These are phyloP conservation scores for Kokia cookei DNA, from an alignment of 441 rosid species.

Conservation along the genomic window DNA sequence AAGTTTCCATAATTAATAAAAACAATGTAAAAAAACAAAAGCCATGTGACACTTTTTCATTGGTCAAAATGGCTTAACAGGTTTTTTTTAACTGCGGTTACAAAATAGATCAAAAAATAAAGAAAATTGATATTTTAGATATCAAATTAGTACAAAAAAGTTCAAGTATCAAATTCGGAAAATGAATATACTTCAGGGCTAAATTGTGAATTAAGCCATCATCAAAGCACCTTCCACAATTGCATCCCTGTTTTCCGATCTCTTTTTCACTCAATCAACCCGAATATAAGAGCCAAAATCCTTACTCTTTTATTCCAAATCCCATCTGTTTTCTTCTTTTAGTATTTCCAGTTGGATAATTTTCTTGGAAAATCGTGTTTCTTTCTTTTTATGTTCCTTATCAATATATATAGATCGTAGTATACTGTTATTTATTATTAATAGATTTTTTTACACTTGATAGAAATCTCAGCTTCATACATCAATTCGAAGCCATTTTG, in stretches of 20 bases:
- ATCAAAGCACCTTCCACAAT: not conserved
- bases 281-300: not conserved
- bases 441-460: not conserved
- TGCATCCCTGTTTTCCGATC: not conserved
- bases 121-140: too few relatives aligned
- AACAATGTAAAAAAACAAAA: too few relatives aligned
- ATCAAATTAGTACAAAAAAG: too few relatives aligned
- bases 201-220: not conserved
- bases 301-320: not conserved
- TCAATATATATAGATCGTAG: not conserved
- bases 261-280: not conserved
- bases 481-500: constrained; percentile 3
- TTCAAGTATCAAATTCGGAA: too few relatives aligned
- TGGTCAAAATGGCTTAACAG: too few relatives aligned
- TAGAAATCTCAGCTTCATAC: not conserved
- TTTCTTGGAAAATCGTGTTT: not conserved
- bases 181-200: too few relatives aligned
- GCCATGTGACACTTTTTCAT: too few relatives aligned
- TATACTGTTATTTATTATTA: not conserved
- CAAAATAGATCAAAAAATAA: too few relatives aligned
- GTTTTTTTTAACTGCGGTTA: too few relatives aligned
- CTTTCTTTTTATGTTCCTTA: not conserved
- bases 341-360: not conserved
- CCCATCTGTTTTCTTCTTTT: not conserved
- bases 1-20: too few relatives aligned